Conservation (phyloP, 164 flowering plant species). For the Akebia trifoliata region DNA sequence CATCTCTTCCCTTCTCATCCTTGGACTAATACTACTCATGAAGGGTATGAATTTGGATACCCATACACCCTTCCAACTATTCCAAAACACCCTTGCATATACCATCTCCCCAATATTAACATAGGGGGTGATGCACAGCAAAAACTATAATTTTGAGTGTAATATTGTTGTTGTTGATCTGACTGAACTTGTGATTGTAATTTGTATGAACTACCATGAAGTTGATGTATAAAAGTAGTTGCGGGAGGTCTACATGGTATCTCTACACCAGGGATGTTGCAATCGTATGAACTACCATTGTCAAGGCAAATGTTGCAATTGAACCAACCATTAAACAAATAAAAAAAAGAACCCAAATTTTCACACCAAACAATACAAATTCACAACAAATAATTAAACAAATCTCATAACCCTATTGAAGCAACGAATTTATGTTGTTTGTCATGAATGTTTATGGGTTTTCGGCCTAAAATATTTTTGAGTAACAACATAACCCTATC, state of each 20-base stretch:
- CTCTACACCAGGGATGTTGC: slow-evolving; percentile 32
- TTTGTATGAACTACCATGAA: slow-evolving; percentile 15
- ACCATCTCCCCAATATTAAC: slow-evolving; percentile 53
- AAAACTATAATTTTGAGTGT: not conserved
- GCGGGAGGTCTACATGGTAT: slow-evolving; percentile 51
- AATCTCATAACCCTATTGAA: no score
- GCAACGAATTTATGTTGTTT: no score
- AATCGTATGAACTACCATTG: slow-evolving; percentile 86
- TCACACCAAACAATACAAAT: no score
- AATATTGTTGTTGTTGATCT: slow-evolving; percentile 28
- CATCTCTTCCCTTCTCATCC: slow-evolving; percentile 33
- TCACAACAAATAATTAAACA: no score
- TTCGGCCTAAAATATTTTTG: no score
- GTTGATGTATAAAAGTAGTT: slow-evolving; percentile 16
- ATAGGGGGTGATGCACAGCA: slow-evolving; percentile 8
- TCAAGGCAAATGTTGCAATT: slow-evolving; percentile 88
- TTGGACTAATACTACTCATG: slow-evolving; percentile 16
- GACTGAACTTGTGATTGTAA: slow-evolving; percentile 4
- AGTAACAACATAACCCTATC: no score
- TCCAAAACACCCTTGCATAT: slow-evolving; percentile 41
- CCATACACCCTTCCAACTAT: slow-evolving; percentile 25
- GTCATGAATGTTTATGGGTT: no score
- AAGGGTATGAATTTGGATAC: slow-evolving; percentile 25
- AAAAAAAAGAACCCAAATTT: no score
- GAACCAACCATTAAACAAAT: slow-evolving; percentile 39